Evolutionary conservation across 2,329 filamentous ascomycete species (phyloP), one percentile per base, ranked within the genome.

Genomic region (Microdochium nivale): DNA sequence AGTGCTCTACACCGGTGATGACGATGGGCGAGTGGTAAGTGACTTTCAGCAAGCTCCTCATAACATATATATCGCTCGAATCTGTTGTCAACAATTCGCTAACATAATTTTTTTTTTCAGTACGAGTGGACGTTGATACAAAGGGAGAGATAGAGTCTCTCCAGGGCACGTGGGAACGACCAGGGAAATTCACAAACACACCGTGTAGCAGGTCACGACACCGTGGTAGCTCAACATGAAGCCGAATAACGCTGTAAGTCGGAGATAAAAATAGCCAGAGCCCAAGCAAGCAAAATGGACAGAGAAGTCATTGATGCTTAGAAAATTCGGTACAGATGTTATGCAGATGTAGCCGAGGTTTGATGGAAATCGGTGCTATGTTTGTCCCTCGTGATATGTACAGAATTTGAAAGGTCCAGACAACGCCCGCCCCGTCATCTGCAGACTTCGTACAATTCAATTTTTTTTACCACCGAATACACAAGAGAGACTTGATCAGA

Each of bases 1-100:
- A 56, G 79, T 86, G 55, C 84, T 97, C 10, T 97, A 96, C 68
- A 96, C 91, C 0, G 94, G 92, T 2, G 94, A 97, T 71, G 94
- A 97, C 57, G 87, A 90, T 56, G 94, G 94, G 27, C 79, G 85
- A 74, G 92, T 99, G 69, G 88, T 94, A 65, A 80, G 84, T 81
- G 53, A 32, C 25, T 3, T 53, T 16, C 10, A 8, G 8, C 14
- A 44, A 23, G 7, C n/a, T 23, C 21, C 5, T 11, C 3, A 10
- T 8, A 3, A 13, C 16, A 13, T 23, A 16, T 24, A 5, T 7
- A 23, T 11, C 40, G n/a, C 9, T 21, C 8, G 40, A 3, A 44
- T 37, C 14, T 19, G 3, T 21, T 5, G 8, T 19, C 8, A 44
- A 23, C 40, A 11, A 30, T 5, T 30, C 27, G 27, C 27, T 30